Evolutionary conservation across 2,329 filamentous ascomycete genomes (phyloP), one percentile per base, ranked within the genome.

Genomic region (Pseudocercospora ulei): DNA sequence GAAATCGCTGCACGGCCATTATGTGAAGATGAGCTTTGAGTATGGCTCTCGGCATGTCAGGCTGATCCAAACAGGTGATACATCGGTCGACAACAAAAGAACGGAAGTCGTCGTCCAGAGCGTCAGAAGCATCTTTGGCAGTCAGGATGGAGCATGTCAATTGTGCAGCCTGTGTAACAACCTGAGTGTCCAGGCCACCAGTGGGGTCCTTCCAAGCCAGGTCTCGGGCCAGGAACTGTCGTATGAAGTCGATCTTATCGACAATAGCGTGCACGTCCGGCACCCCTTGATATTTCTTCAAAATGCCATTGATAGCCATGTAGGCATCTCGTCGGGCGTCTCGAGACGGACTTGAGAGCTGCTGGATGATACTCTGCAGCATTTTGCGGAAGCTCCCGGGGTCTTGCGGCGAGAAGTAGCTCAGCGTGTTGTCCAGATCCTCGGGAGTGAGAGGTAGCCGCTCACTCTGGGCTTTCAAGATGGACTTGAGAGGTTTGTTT

Each of bases 161-260:
- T 43, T 78, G 83, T 37, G 94, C 66, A 2, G 86, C 81, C 50
- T 92, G 81, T 36, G 79, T 80, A 31, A 79, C 71, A 7, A 96
- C 70, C 28, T 79, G 79, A 1, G 72, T 72, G 53, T 93, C 83
- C 23, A 67, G 39, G 17, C 44, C 41, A n/a, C 51, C 53, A 19
- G 28, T 39, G 4, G 69, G 58, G 22, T 72, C 69, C 48, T 75
- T 77, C 7, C 76, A 70, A 4, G 70, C 72, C 14, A 94, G 69
- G 57, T 98, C 90, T 43, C 87, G 74, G 53, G 81, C 77, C 39
- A 96, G 84, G 56, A 86, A 94, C 43, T 85, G 80, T 49, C 76
- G 76, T 42, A 96, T 72, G 2, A 83, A 64, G 7, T 72, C 71
- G 69, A 95, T 80, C 60, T 90, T 92, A 35, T 75, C 73, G 41